These are phyloP conservation scores for Pichia sp. DNA, from an alignment of 1,139 yeast genomes.

Conservation along the genomic window DNA sequence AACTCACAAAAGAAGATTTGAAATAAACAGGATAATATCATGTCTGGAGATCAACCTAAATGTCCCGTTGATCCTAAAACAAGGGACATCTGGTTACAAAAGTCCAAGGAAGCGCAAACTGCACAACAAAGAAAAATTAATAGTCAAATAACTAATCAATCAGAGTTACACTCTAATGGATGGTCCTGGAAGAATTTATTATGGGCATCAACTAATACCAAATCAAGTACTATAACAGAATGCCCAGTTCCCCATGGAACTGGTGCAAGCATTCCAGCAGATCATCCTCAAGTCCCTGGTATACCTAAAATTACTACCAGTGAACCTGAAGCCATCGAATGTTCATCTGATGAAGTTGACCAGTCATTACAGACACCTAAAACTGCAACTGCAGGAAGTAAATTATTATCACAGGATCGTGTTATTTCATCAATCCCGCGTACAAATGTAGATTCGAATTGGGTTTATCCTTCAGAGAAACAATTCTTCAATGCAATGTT, in stretches of 20 bases:
- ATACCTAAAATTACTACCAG: constrained; percentile 32
- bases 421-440: constrained; percentile 83
- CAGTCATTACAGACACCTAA: constrained; percentile 14
- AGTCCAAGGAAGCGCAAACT: constrained; percentile 21
- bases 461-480: constrained; percentile 95
- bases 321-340: constrained; percentile 43
- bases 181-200: constrained; percentile 16
- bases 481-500: constrained; percentile 94
- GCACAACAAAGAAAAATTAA: constrained; percentile 6
- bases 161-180: not conserved
- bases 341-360: constrained; percentile 27
- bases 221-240: not conserved
- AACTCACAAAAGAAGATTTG: too few relatives aligned
- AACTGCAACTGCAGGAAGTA: constrained; percentile 15
- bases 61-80: constrained; percentile 70
- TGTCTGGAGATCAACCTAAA: constrained; percentile 29
- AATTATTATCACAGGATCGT: constrained; percentile 54
- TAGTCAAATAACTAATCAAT: not conserved
- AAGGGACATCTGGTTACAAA: constrained; percentile 51
- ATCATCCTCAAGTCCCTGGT: constrained; percentile 12
- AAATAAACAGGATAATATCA: not conserved
- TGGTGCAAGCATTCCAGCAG: constrained; percentile 11
- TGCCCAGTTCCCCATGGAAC: constrained; percentile 20
- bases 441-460: constrained; percentile 55
- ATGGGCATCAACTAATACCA: constrained; percentile 17